Percentiles rank a stretch among this genome's conserved stretches.
phyloP scores from a whole-genome alignment of 2,329 filamentous ascomycete genomes.

The Fusarium sp. region DNA sequence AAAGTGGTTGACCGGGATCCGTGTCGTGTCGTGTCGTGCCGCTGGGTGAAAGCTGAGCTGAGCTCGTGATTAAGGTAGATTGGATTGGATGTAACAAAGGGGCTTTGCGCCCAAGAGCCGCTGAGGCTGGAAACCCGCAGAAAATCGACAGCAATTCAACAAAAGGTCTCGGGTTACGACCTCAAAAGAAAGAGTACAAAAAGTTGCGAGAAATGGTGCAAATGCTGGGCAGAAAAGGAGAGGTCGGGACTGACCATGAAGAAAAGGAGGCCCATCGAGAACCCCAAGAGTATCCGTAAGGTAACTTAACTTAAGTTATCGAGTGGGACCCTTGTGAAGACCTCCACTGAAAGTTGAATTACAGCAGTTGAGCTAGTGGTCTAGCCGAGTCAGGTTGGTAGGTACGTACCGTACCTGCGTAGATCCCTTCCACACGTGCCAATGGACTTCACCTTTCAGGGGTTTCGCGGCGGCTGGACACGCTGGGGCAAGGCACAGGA shows the following conservation, averaged over 20 bases:
- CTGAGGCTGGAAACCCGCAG: conserved; percentile 2
- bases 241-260: conserved; percentile 32
- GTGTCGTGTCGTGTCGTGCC: neutral
- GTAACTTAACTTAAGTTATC: conserved; percentile 13
- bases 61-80: conserved; percentile 8
- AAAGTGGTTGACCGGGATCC: conserved; percentile 21
- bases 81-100: conserved; percentile 30
- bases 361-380: conserved; percentile 21
- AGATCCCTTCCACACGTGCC: conserved; percentile 9
- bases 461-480: conserved; percentile 19
- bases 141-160: conserved; percentile 9
- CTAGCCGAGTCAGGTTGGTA: conserved; percentile 14
- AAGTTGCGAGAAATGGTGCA: conserved; percentile 8
- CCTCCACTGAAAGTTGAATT: conserved; percentile 34
- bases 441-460: conserved; percentile 3
- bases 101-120: conserved; percentile 21
- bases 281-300: neutral
- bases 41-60: conserved; percentile 1
- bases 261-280: conserved; percentile 43
- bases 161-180: neutral
- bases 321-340: conserved; percentile 33
- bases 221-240: conserved; percentile 27
- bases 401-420: conserved; percentile 21
- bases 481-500: conserved; percentile 19
- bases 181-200: neutral